Evolutionary conservation across 768 basidiomycete species (phyloP).

Genomic region (Collybia mongolica): DNA sequence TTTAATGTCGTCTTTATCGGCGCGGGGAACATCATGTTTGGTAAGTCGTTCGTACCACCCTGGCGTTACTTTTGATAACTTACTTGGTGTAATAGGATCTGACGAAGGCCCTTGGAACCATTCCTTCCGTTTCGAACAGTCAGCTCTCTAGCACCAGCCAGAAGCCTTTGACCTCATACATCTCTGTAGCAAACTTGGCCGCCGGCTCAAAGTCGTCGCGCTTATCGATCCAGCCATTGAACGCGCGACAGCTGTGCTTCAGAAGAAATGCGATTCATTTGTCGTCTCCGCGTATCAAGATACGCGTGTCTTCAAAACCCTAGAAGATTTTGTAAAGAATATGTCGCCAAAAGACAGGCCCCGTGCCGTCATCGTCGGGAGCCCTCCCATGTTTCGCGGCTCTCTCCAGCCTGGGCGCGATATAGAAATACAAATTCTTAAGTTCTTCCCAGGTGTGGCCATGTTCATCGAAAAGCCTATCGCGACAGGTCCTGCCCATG

Average conservation of each 20-base stretch:
- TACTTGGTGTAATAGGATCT: constrained; percentile 50
- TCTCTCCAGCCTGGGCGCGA: constrained; percentile 73
- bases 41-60: constrained; percentile 33
- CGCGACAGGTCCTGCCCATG: constrained; percentile 71
- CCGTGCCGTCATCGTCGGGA: constrained; percentile 84
- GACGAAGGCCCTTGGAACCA: constrained; percentile 93
- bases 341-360: constrained; percentile 66
- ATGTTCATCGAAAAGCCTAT: constrained; percentile 95
- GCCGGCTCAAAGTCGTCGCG: constrained; percentile 93
- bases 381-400: constrained; percentile 93
- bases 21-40: constrained; percentile 99
- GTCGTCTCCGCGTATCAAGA: constrained; percentile 91
- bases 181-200: constrained; percentile 79
- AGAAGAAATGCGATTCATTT: constrained; percentile 90
- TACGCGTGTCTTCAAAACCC: constrained; percentile 79
- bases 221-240: constrained; percentile 89
- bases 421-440: constrained; percentile 84
- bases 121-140: constrained; percentile 90
- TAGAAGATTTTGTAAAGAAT: constrained; percentile 81
- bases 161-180: constrained; percentile 5
- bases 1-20: constrained; percentile 97
- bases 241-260: constrained; percentile 76
- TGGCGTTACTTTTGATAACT: not conserved
- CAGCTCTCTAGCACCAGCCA: constrained; percentile 19
- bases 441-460: constrained; percentile 83